Base-by-base conservation (phyloP, 495 filamentous ascomycete genomes). In the Penicillium malachiteum region DNA sequence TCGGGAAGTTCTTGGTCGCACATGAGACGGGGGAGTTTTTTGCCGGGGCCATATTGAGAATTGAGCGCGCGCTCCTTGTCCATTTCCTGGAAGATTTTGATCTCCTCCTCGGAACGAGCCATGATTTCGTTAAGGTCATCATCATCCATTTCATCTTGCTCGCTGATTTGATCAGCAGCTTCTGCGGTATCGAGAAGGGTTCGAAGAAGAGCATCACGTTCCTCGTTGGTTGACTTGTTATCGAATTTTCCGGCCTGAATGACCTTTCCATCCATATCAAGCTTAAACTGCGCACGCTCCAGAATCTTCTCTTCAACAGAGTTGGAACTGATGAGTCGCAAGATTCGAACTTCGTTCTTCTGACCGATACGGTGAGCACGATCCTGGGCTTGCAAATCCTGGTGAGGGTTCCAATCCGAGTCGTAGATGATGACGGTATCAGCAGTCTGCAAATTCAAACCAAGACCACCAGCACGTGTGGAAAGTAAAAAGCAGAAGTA, bases 351-450 rank as follows among this genome's bases (percentile, higher is more conserved):
- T 74, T 98, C 94, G 66, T 98, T 98, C 85, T 98, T 98, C 71
- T 98, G 94, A 48, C 94, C 94, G 59, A 98, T 98, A 86, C 94
- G 94, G 84, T 98, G 94, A 18, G 94, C 94, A 85, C 94, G 93
- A 86, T 98, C 94, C 70, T 98, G 94, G 31, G 94, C 94, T 74
- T 98, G 94, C 68, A 98, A 76, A 87, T 98, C 94, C 73, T 98
- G 94, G 73, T 97, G 94, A 64, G 94, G 94, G 75, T 98, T 98
- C 94, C 94, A 98, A 76, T 98, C 94, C 0, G 94, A 98, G 71
- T 98, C 94, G 72, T 95, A 98, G 59, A 98, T 98, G 66, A 98
- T 96, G 72, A 98, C 94, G 0, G 94, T 98, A 75, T 98, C 94
- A 39, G 94, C 94, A 12, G 93, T 95, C 71, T 98, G 94, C 63